phyloP scores from a whole-genome alignment of 2,329 filamentous ascomycete genomes.

The Leptographium radiaticola region DNA sequence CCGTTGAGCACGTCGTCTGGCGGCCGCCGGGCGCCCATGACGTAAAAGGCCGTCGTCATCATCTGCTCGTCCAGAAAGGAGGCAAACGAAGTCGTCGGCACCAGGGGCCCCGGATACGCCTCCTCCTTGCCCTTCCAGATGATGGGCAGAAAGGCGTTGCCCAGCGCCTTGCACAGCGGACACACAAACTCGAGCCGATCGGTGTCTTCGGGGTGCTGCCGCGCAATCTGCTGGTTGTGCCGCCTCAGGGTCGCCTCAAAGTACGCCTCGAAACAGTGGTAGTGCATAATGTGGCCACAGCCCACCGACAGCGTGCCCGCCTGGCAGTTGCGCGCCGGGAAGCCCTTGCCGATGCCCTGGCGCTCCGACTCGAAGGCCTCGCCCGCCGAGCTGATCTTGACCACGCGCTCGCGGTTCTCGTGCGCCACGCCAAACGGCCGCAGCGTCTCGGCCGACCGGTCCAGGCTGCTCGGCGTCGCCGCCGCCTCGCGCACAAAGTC shows the following conservation, averaged over 20 bases:
- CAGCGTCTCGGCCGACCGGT: slow-evolving; percentile 68
- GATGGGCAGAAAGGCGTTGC: slow-evolving; percentile 88
- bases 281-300: slow-evolving; percentile 98
- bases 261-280: slow-evolving; percentile 86
- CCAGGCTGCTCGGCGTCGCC: slow-evolving; percentile 66
- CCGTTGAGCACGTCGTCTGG: slow-evolving; percentile 20
- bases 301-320: slow-evolving; percentile 75
- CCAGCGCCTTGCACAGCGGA: slow-evolving; percentile 89
- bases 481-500: slow-evolving; percentile 77
- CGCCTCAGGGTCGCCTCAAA: slow-evolving; percentile 70
- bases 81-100: slow-evolving; percentile 44
- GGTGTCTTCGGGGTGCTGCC: slow-evolving; percentile 79
- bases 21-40: slow-evolving; percentile 21
- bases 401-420: slow-evolving; percentile 67
- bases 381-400: slow-evolving; percentile 63
- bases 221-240: slow-evolving; percentile 83
- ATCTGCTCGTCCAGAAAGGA: slow-evolving; percentile 55
- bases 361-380: slow-evolving; percentile 59
- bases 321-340: slow-evolving; percentile 52
- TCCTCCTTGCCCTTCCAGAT: slow-evolving; percentile 91
- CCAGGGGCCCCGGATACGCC: slow-evolving; percentile 61
- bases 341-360: slow-evolving; percentile 80
- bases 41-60: slow-evolving; percentile 24
- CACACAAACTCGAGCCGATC: slow-evolving; percentile 83
- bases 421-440: slow-evolving; percentile 85